Base-by-base conservation (phyloP, 2,329 filamentous ascomycete genomes). In the Elsinoe fawcettii region DNA sequence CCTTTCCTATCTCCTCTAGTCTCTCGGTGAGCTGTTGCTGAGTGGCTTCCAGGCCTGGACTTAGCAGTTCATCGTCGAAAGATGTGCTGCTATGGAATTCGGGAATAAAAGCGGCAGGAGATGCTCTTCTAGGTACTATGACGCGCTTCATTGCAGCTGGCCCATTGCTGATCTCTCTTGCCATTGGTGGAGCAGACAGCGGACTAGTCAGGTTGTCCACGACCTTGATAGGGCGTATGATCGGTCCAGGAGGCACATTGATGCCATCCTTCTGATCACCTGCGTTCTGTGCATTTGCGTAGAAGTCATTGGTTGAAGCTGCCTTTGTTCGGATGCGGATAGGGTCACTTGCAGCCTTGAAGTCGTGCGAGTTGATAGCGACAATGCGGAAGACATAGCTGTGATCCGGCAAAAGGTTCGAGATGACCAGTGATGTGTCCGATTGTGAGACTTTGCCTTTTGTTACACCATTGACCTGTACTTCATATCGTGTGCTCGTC, bases 311-410 rank as follows among this genome's bases (percentile, higher is more conserved):
- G 2, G 74, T 73, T 18, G 67, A 65, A 47, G 71, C 67, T 25
- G 70, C 66, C 58, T 75, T 73, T 16, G 93, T 97, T 64, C 87
- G 83, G 56, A 99, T 77, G 56, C 93, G 87, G 62, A 97, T 85
- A 36, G 95, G 83, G 4, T 84, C 80, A 70, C 93, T 96, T 36
- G 89, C 87, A 0, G 91, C 90, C 67, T 95, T 90, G 66, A 97
- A 97, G 70, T 93, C 95, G 64, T 91, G 90, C 27, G 86, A 83
- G 51, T 92, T 95, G 56, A 96, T 87, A 37, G 92, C 90, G 63
- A 96, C 88, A 56, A 97, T 89, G 60, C 92, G 86, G 25, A 99
- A 85, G 63, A 95, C 95, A 73, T 97, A 97, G 66, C 91, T 95
- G 66, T 88, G 88, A 62, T 87, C 85, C 0, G 93, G 90, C 65